Evolutionary conservation across 768 basidiomycete species (phyloP).

Genomic region (Strobilomyces echinocephalus): DNA sequence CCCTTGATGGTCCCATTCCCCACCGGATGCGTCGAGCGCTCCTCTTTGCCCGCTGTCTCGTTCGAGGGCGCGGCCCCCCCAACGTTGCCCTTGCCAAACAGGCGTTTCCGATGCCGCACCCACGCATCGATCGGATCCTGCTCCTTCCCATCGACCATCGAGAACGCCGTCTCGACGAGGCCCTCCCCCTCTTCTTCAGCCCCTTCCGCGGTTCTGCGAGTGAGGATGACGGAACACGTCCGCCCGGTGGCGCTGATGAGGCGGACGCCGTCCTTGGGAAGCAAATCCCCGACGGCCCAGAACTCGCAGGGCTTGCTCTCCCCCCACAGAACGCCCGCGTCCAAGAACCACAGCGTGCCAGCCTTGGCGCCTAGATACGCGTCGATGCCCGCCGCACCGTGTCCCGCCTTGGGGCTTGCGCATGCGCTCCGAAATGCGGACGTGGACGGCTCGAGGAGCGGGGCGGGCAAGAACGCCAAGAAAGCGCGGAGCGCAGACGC

Average conservation of each 20-base stretch:
- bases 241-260: conserved; percentile 62
- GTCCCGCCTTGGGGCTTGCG: conserved; percentile 29
- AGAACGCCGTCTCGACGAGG: conserved; percentile 60
- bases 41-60: background rate
- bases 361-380: conserved; percentile 69
- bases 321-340: conserved; percentile 51
- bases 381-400: conserved; percentile 57
- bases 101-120: conserved; percentile 52
- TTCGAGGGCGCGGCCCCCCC: background rate
- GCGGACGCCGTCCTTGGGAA: conserved; percentile 47
- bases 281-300: conserved; percentile 32
- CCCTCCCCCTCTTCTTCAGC: conserved; percentile 34
- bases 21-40: background rate
- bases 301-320: too few relatives aligned
- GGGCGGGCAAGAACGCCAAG: conserved; percentile 43
- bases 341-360: conserved; percentile 69
- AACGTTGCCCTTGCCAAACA: conserved; percentile 43
- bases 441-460: conserved; percentile 45
- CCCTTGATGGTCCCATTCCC: conserved; percentile 19
- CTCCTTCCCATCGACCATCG: conserved; percentile 68
- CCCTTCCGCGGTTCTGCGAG: conserved; percentile 25
- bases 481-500: conserved; percentile 47
- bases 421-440: conserved; percentile 55
- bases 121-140: conserved; percentile 61
- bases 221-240: conserved; percentile 59